phyloP scores from a whole-genome alignment of 441 rosid genomes.

The Populus hybrid region DNA sequence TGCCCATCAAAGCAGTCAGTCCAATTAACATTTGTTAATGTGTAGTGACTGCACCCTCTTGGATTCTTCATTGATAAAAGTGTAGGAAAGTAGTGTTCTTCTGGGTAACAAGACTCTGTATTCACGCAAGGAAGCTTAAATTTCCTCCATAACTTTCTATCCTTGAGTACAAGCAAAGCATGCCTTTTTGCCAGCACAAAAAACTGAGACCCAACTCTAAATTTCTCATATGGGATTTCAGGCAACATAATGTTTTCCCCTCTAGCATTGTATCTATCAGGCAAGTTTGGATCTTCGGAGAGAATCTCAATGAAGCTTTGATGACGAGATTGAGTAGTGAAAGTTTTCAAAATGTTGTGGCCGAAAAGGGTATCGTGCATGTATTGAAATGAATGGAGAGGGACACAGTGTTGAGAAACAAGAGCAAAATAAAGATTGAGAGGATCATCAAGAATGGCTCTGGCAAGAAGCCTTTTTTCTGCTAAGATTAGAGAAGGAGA shows the following conservation, averaged over 20 bases:
- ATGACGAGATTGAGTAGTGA: slow-evolving; percentile 29
- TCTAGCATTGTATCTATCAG: slow-evolving; percentile 55
- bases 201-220: slow-evolving; percentile 86
- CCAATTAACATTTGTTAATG: slow-evolving; percentile 80
- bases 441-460: slow-evolving; percentile 67
- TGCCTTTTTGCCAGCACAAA: slow-evolving; percentile 66
- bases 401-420: slow-evolving; percentile 69
- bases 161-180: slow-evolving; percentile 53
- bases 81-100: slow-evolving; percentile 84
- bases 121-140: slow-evolving; percentile 59
- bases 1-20: slow-evolving; percentile 66
- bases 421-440: slow-evolving; percentile 71
- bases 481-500: slow-evolving; percentile 72
- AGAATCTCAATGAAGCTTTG: slow-evolving; percentile 67
- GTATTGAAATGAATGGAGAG: slow-evolving; percentile 69
- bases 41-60: slow-evolving; percentile 51
- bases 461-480: slow-evolving; percentile 61
- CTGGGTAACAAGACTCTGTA: slow-evolving; percentile 59
- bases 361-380: slow-evolving; percentile 56
- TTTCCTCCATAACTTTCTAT: slow-evolving; percentile 64
- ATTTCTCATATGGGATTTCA: slow-evolving; percentile 49
- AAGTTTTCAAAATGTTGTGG: slow-evolving; percentile 20
- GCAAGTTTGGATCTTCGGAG: slow-evolving; percentile 47
- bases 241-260: slow-evolving; percentile 58
- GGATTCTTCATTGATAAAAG: slow-evolving; percentile 66